Conservation (phyloP, 257 asterid genomes). For the Nicotiana obtusifolia region DNA sequence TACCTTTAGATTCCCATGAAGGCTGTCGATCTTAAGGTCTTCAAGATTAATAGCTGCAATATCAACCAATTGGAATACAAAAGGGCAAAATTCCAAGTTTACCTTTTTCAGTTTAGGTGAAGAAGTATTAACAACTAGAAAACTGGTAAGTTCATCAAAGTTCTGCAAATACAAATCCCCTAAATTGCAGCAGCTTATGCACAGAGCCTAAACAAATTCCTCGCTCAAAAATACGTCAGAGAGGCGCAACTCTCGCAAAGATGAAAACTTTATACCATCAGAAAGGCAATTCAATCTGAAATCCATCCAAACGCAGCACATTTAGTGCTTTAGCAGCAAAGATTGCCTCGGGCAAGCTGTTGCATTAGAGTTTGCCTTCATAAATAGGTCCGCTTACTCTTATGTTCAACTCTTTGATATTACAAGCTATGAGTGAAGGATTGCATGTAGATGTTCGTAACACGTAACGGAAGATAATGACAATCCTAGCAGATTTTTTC, state of each 20-base stretch:
- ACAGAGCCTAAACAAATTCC: neutral
- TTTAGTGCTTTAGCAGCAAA: neutral
- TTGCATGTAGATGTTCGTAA: no score
- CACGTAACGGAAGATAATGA: no score
- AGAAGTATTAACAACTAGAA: neutral
- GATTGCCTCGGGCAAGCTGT: neutral
- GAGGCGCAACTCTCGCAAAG: neutral
- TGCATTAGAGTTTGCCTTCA: neutral
- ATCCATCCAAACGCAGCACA: neutral
- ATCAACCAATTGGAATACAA: neutral
- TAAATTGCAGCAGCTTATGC: neutral
- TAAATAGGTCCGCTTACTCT: neutral
- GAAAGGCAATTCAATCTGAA: neutral
- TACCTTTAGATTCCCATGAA: neutral
- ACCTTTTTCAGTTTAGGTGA: neutral
- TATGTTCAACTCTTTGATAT: neutral
- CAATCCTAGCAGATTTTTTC: no score
- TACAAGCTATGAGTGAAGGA: neutral
- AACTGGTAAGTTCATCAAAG: neutral
- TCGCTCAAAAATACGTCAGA: neutral
- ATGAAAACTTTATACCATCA: neutral
- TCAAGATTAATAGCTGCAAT: constrained; percentile 5
- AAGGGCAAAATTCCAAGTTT: neutral
- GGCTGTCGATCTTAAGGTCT: neutral
- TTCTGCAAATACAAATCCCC: neutral